Base-by-base conservation (phyloP, 2,329 filamentous ascomycete species). In the Hirsutella rhossiliensis region DNA sequence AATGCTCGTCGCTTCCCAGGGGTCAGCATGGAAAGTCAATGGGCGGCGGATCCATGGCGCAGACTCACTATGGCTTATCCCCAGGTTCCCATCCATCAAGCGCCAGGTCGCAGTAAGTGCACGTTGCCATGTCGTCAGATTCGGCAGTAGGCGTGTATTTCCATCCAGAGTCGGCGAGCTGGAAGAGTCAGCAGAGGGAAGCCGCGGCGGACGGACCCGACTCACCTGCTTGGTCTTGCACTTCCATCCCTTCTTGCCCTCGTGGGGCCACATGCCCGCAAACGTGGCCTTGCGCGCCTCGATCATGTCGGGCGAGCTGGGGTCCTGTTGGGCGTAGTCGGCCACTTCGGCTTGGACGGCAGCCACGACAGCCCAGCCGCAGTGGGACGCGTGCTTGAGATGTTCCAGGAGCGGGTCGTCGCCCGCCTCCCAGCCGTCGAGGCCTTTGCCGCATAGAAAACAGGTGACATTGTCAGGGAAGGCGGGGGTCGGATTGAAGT, bases 51-150 rank as follows among this genome's bases (percentile, higher is more conserved):
- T 37, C 34, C 5, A 17, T 11, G 34, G 40, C 9, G 34, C 41
- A 43, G 4, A 64, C 83, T 64, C 62, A 88, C 80, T 84, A 76
- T 48, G 92, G 92, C 58, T 94, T 87, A 61, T 98, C 92, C 47
- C 82, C 81, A 1, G 84, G 82, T 58, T 97, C 92, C 92, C 94
- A 98, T 7, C 88, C 88, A 61, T 97, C 90, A 11, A 98, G 74
- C 11, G 84, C 87, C 15, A 97, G 67, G 45, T 84, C 79, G 66
- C 92, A 98, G 64, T 97, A 96, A 27, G 85, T 75, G 60, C 92
- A 98, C 11, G 84, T 92, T 11, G 87, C 86, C 66, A 90, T 86
- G 61, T 98, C 92, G 51, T 92, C 82, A 12, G 81, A 87, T 38
- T 90, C 87, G 38, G 77, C 67, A 6, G 79, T 86, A 0, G 92